Percentiles rank a stretch among this genome's conserved stretches.
Evolutionary conservation across 305 asterid species (phyloP).

Genomic region (Ilex paraguariensis): DNA sequence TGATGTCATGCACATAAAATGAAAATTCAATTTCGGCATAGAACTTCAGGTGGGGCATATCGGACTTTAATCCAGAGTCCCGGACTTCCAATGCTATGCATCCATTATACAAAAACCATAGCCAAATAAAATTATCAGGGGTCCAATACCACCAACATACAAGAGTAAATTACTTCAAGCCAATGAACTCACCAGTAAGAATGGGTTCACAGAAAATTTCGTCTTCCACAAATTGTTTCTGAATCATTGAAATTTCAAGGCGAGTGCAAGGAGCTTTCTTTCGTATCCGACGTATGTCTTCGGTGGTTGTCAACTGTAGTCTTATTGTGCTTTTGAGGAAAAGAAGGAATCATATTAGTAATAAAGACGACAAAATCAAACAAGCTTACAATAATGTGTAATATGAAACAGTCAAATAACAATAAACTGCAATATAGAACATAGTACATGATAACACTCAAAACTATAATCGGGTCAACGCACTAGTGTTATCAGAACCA

Average conservation of each 20-base stretch:
- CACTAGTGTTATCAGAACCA: too few species aligned
- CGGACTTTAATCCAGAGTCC: too few species aligned
- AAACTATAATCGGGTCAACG: too few species aligned
- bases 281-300: slow-evolving; percentile 87
- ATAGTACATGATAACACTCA: too few species aligned
- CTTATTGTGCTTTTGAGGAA: slow-evolving; percentile 64
- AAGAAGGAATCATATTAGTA: slow-evolving; percentile 5
- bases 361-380: neutral
- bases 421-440: too few species aligned
- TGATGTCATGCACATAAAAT: too few species aligned
- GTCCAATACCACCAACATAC: neutral
- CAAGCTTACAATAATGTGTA: too few species aligned
- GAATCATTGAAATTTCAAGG: slow-evolving; percentile 70
- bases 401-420: too few species aligned
- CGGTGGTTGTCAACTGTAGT: slow-evolving; percentile 69
- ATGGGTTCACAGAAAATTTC: slow-evolving; percentile 57
- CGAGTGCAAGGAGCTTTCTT: slow-evolving; percentile 96
- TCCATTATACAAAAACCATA: neutral
- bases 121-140: neutral
- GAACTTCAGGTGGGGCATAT: too few species aligned
- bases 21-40: too few species aligned
- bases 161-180: neutral
- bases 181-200: slow-evolving; percentile 54
- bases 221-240: slow-evolving; percentile 67
- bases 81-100: neutral